These are phyloP conservation scores for Hypoxylon perforatum DNA, from an alignment of 495 filamentous ascomycete genomes.

Conservation along the genomic window DNA sequence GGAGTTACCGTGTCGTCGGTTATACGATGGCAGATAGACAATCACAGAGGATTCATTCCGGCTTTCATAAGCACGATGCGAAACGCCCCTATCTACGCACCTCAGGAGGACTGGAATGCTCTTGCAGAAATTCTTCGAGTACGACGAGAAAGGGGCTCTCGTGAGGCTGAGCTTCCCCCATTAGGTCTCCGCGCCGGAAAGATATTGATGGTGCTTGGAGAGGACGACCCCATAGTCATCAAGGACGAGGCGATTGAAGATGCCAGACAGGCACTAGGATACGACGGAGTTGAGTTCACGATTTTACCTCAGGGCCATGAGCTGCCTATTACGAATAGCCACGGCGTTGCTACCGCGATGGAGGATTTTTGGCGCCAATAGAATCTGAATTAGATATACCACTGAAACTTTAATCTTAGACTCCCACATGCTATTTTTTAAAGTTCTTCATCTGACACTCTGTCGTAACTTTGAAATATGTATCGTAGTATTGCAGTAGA, in stretches of 20 bases:
- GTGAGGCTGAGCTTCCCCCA: constrained; percentile 25
- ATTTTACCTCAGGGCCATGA: constrained; percentile 62
- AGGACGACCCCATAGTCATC: constrained; percentile 64
- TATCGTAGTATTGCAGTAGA: too few species aligned
- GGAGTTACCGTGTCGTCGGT: constrained; percentile 50
- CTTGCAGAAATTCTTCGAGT: constrained; percentile 62
- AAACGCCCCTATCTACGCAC: constrained; percentile 60
- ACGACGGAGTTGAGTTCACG: constrained; percentile 57
- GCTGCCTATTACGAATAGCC: constrained; percentile 56
- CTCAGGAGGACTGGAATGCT: constrained; percentile 65
- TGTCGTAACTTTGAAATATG: too few species aligned
- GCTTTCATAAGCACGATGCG: constrained; percentile 63
- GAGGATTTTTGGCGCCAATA: constrained; percentile 50
- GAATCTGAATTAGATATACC: background rate
- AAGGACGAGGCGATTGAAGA: constrained; percentile 65
- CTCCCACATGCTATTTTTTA: too few species aligned
- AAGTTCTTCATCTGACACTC: too few species aligned
- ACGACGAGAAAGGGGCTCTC: constrained; percentile 48
- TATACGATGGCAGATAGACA: constrained; percentile 63
- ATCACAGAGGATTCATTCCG: constrained; percentile 64
- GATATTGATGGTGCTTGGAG: constrained; percentile 62
- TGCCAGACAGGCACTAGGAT: constrained; percentile 53
- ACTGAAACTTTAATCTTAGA: too few species aligned
- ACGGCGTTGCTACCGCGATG: constrained; percentile 54
- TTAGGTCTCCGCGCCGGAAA: constrained; percentile 60